These are phyloP conservation scores for Fusarium sp. DNA, from an alignment of 2,329 filamentous ascomycete species.

Conservation along the genomic window DNA sequence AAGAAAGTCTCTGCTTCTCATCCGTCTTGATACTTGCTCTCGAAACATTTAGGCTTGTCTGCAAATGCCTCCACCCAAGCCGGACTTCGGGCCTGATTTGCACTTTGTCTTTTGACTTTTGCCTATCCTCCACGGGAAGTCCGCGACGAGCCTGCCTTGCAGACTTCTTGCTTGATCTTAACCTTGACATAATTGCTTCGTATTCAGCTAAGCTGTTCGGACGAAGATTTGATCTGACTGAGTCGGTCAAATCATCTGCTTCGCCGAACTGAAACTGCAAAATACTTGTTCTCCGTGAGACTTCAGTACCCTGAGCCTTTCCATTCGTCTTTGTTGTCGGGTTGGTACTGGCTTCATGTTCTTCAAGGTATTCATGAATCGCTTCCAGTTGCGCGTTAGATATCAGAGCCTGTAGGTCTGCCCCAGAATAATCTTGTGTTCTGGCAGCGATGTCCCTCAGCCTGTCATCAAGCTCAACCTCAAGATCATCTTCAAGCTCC, in stretches of 20 bases:
- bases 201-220: neutral
- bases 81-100: neutral
- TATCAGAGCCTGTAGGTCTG: neutral
- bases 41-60: slow-evolving; percentile 1
- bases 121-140: neutral
- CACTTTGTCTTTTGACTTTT: neutral
- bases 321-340: neutral
- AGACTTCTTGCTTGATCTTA: neutral
- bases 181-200: neutral
- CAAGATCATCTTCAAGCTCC: neutral
- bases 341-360: neutral
- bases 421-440: neutral
- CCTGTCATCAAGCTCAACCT: neutral
- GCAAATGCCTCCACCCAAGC: neutral
- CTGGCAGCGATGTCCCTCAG: neutral
- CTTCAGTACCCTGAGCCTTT: neutral
- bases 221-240: neutral
- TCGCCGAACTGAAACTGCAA: neutral
- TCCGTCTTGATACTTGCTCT: neutral
- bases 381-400: neutral
- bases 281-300: neutral
- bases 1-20: neutral
- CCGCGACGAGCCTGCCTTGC: neutral
- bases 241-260: neutral
- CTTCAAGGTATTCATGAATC: neutral